These are phyloP conservation scores for Leccinum disarticulatum DNA, from an alignment of 768 basidiomycete genomes.

Conservation along the genomic window DNA sequence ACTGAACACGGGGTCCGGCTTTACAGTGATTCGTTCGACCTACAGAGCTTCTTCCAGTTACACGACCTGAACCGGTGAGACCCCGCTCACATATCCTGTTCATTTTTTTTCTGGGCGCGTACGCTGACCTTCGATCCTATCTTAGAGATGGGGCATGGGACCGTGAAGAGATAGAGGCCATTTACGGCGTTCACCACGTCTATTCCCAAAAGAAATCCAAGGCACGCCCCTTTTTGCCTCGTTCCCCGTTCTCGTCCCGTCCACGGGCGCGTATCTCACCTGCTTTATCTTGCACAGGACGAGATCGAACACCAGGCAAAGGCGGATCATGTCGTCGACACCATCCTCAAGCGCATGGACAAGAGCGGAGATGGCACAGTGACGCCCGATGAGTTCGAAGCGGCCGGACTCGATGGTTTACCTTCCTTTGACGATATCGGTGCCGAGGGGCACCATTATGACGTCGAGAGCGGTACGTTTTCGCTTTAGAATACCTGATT, in stretches of 20 bases:
- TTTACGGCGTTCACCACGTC: slow-evolving; percentile 95
- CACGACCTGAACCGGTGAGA: slow-evolving; percentile 87
- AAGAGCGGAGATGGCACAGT: slow-evolving; percentile 71
- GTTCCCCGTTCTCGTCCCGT: background rate
- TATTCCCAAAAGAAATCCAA: slow-evolving; percentile 82
- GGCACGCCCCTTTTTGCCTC: slow-evolving; percentile 32
- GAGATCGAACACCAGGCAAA: slow-evolving; percentile 79
- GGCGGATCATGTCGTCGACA: slow-evolving; percentile 72
- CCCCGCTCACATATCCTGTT: background rate
- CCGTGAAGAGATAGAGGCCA: slow-evolving; percentile 85
- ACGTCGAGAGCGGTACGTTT: slow-evolving; percentile 78
- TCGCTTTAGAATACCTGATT: background rate
- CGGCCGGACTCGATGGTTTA: slow-evolving; percentile 69
- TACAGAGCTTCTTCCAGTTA: slow-evolving; percentile 89
- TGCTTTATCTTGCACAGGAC: slow-evolving; percentile 43
- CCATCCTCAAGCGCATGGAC: slow-evolving; percentile 72
- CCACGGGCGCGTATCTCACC: background rate
- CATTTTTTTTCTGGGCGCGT: background rate
- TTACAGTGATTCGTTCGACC: slow-evolving; percentile 75
- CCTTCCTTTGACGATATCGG: slow-evolving; percentile 84
- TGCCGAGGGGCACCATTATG: slow-evolving; percentile 92
- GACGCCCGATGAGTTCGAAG: slow-evolving; percentile 66
- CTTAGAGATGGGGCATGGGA: slow-evolving; percentile 79
- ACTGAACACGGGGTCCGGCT: background rate
- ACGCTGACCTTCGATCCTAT: background rate